phyloP scores from a whole-genome alignment of 441 rosid species.

The Biscutella laevigata region DNA sequence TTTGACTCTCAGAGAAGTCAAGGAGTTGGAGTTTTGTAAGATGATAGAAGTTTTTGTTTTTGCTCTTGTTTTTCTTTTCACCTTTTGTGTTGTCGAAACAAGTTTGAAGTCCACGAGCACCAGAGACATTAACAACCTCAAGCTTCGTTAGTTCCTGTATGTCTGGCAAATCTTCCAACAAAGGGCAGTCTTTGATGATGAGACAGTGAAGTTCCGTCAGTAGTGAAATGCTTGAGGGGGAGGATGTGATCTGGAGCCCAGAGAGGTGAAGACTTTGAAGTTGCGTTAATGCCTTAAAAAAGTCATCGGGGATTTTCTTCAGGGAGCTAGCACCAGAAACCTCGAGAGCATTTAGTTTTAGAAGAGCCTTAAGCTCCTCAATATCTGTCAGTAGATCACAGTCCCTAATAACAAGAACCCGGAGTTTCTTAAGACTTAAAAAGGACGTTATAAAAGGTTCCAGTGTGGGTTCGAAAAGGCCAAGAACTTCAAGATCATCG shows the following conservation, averaged over 20 bases:
- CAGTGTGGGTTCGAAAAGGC: conserved; percentile 33
- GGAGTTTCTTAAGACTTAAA: conserved; percentile 21
- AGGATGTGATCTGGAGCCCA: conserved; percentile 21
- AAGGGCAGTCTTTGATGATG: conserved; percentile 39
- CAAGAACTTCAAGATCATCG: conserved; percentile 33
- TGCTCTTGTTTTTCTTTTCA: conserved; percentile 19
- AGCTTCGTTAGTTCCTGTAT: conserved; percentile 24
- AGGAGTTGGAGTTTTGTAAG: conserved; percentile 21
- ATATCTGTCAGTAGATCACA: conserved; percentile 30
- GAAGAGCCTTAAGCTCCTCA: conserved; percentile 20
- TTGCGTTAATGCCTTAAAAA: conserved; percentile 24
- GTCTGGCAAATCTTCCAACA: conserved; percentile 30
- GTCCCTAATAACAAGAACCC: conserved; percentile 43
- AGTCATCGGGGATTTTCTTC: conserved; percentile 15
- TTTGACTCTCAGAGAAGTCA: conserved; percentile 27
- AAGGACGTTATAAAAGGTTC: conserved; percentile 18
- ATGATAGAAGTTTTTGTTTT: conserved; percentile 23
- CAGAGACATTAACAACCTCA: conserved; percentile 52
- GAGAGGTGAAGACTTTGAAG: conserved; percentile 50
- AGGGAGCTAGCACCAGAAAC: conserved; percentile 40
- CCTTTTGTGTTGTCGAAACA: conserved; percentile 17
- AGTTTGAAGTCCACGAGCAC: conserved; percentile 24
- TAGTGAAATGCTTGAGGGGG: conserved; percentile 26
- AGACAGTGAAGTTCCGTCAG: conserved; percentile 39
- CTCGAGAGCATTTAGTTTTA: conserved; percentile 34